Conservation (phyloP, 1,284 basidiomycete genomes). For the Pyrrhoderma noxium region DNA sequence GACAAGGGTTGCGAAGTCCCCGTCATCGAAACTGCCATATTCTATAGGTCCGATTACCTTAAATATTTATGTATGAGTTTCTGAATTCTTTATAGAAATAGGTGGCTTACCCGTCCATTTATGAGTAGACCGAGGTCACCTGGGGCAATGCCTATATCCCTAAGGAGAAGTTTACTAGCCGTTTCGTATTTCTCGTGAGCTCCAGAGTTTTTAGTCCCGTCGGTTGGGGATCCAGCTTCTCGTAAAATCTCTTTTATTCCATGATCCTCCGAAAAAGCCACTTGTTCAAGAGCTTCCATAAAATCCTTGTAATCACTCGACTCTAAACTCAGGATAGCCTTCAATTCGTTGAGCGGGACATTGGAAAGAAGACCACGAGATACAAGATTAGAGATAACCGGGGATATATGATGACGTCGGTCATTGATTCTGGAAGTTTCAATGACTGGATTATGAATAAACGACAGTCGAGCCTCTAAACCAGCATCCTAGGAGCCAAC, state of each 20-base stretch:
- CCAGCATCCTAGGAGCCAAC: constrained; percentile 32
- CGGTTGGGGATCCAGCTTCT: constrained; percentile 27
- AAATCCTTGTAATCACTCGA: constrained; percentile 19
- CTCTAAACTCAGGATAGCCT: constrained; percentile 6
- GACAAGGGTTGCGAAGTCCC: constrained; percentile 65
- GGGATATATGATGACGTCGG: constrained; percentile 19
- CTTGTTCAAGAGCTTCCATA: constrained; percentile 28
- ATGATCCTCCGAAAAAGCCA: constrained; percentile 31
- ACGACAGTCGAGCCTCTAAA: constrained; percentile 46
- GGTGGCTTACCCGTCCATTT: constrained; percentile 69
- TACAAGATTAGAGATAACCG: constrained; percentile 40
- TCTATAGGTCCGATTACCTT: constrained; percentile 63
- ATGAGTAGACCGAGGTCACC: constrained; percentile 41
- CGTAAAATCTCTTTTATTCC: constrained; percentile 31
- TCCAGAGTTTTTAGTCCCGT: constrained; percentile 25
- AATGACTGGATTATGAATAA: constrained; percentile 53
- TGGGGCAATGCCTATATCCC: constrained; percentile 43
- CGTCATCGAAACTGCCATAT: constrained; percentile 46
- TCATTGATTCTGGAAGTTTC: background rate
- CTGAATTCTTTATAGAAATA: no score
- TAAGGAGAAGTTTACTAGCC: constrained; percentile 38
- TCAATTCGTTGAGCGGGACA: constrained; percentile 22
- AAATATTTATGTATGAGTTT: constrained; percentile 4
- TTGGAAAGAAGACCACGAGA: constrained; percentile 32
- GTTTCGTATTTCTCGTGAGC: constrained; percentile 37